Evolutionary conservation across 768 basidiomycete species (phyloP).

Genomic region (Inosperma sp.): DNA sequence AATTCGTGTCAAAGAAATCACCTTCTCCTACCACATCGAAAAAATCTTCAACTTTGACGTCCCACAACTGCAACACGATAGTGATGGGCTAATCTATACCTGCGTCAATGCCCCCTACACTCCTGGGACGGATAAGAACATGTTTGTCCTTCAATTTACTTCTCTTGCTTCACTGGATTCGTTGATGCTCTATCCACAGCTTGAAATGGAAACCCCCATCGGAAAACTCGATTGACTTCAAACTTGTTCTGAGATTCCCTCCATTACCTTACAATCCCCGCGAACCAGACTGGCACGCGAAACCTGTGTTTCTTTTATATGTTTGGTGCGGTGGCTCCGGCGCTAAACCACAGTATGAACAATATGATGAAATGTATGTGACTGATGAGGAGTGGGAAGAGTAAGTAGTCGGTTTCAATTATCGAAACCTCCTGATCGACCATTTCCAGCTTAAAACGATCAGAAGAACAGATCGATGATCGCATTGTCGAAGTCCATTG

Average conservation of each 20-base stretch:
- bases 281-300: conserved; percentile 75
- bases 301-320: conserved; percentile 80
- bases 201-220: conserved; percentile 99
- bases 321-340: conserved; percentile 74
- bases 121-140: conserved; percentile 80
- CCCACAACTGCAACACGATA: conserved; percentile 82
- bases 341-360: conserved; percentile 61
- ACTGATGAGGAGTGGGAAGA: conserved; percentile 90
- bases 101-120: conserved; percentile 80
- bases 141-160: conserved; percentile 49
- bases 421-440: neutral
- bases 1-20: conserved; percentile 83
- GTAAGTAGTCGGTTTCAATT: conserved; percentile 43
- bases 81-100: conserved; percentile 96
- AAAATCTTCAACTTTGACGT: conserved; percentile 83
- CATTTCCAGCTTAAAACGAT: conserved; percentile 65
- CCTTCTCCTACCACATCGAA: conserved; percentile 80
- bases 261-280: conserved; percentile 46
- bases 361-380: conserved; percentile 81
- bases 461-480: conserved; percentile 87
- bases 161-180: neutral
- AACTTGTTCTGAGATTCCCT: conserved; percentile 91
- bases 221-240: conserved; percentile 98
- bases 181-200: conserved; percentile 40
- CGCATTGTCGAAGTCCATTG: conserved; percentile 93